Evolutionary conservation across 371 early-diverging fungal species (phyloP).

Genomic region (Lichtheimia ornata): DNA sequence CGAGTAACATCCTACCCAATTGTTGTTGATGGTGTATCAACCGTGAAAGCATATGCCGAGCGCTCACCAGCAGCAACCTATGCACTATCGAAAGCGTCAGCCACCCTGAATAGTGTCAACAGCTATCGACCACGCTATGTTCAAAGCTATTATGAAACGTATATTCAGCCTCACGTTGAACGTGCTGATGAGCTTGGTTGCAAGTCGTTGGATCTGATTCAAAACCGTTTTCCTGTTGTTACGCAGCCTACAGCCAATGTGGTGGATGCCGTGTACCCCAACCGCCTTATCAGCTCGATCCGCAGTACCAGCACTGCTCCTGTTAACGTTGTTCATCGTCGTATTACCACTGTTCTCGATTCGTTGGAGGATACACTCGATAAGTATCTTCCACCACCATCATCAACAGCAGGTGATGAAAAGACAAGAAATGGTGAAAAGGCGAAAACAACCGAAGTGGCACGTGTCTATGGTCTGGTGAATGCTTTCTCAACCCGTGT

Average conservation of each 20-base stretch:
- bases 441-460: conserved; percentile 18
- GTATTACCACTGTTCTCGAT: conserved; percentile 41
- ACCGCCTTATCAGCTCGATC: conserved; percentile 22
- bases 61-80: conserved; percentile 51
- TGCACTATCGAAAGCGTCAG: conserved; percentile 46
- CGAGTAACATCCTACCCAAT: conserved; percentile 67
- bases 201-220: conserved; percentile 65
- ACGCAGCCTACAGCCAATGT: conserved; percentile 64
- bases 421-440: not conserved
- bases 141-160: conserved; percentile 47
- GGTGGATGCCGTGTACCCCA: conserved; percentile 47
- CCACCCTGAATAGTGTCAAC: conserved; percentile 40
- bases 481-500: conserved; percentile 35
- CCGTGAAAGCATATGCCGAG: conserved; percentile 51
- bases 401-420: not conserved
- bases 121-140: conserved; percentile 53
- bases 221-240: conserved; percentile 64
- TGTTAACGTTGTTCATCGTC: conserved; percentile 48
- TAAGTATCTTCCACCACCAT: conserved; percentile 42
- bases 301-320: conserved; percentile 42
- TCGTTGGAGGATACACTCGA: conserved; percentile 49
- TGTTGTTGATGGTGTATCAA: conserved; percentile 59
- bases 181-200: conserved; percentile 64
- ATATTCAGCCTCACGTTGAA: conserved; percentile 57
- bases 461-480: conserved; percentile 38